Conservation (phyloP, 2,329 filamentous ascomycete genomes). For the Phialophora chinensis region DNA sequence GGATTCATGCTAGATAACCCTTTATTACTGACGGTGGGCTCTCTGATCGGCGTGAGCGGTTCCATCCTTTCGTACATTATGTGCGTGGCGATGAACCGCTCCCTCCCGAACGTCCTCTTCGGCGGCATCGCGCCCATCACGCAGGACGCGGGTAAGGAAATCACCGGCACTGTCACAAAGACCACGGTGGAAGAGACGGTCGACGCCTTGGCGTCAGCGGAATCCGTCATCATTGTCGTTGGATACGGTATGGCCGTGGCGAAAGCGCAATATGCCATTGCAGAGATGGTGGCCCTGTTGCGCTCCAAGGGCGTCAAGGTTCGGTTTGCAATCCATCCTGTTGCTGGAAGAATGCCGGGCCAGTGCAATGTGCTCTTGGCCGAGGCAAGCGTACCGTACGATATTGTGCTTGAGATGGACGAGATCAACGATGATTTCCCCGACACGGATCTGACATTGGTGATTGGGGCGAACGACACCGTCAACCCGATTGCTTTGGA, state of each 20-base stretch:
- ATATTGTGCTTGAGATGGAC: conserved; percentile 93
- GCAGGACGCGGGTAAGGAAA: conserved; percentile 66
- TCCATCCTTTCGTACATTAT: conserved; percentile 87
- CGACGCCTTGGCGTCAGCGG: conserved; percentile 74
- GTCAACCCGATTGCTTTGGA: conserved; percentile 90
- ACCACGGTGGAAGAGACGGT: conserved; percentile 81
- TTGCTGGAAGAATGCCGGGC: conserved; percentile 89
- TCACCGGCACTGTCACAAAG: conserved; percentile 79
- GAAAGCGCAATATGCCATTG: conserved; percentile 89
- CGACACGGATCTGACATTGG: conserved; percentile 83
- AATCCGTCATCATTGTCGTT: conserved; percentile 85
- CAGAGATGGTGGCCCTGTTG: conserved; percentile 76
- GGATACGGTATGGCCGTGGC: conserved; percentile 95
- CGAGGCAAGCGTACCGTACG: conserved; percentile 86
- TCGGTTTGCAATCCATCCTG: conserved; percentile 87
- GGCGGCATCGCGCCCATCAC: conserved; percentile 74
- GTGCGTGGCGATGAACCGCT: conserved; percentile 91
- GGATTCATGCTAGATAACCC: conserved; percentile 91
- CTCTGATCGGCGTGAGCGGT: conserved; percentile 84
- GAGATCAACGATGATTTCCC: conserved; percentile 93
- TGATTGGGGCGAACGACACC: conserved; percentile 91
- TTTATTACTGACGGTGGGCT: conserved; percentile 81
- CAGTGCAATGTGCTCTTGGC: conserved; percentile 91
- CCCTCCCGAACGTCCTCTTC: conserved; percentile 86
- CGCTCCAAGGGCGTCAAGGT: conserved; percentile 79